Conservation (phyloP, 2,329 filamentous ascomycete genomes). For the Talaromyces sp. region DNA sequence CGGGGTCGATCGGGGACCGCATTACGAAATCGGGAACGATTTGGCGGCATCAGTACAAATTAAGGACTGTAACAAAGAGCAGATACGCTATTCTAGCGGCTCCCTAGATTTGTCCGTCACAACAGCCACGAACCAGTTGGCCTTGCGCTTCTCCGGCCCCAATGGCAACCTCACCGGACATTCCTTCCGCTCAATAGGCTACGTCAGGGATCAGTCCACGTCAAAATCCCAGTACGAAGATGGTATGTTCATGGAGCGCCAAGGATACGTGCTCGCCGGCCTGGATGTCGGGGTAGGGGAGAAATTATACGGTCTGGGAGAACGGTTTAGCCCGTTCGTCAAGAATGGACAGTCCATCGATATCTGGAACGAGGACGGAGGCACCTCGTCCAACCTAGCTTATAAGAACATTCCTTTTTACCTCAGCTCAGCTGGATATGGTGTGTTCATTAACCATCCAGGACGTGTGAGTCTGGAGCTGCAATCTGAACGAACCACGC, state of each 20-base stretch:
- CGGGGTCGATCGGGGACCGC: slow-evolving; percentile 29
- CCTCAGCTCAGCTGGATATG: slow-evolving; percentile 62
- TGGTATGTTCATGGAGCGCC: slow-evolving; percentile 32
- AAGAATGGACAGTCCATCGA: slow-evolving; percentile 68
- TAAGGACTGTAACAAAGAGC: slow-evolving; percentile 20
- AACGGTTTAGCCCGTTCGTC: slow-evolving; percentile 71
- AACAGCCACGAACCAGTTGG: slow-evolving; percentile 30
- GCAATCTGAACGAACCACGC: slow-evolving; percentile 65
- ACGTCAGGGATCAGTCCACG: slow-evolving; percentile 29
- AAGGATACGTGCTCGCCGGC: slow-evolving; percentile 36
- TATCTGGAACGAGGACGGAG: slow-evolving; percentile 56
- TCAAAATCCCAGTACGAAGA: slow-evolving; percentile 27
- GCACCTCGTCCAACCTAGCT: slow-evolving; percentile 34
- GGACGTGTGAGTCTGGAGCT: slow-evolving; percentile 68
- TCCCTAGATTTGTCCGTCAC: slow-evolving; percentile 28
- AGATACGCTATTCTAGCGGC: slow-evolving; percentile 28
- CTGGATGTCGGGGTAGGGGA: slow-evolving; percentile 49
- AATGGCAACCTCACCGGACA: slow-evolving; percentile 31
- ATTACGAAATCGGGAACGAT: slow-evolving; percentile 26
- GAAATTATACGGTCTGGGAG: slow-evolving; percentile 68
- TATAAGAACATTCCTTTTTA: slow-evolving; percentile 41
- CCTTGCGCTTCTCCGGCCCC: slow-evolving; percentile 22
- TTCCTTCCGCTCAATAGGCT: slow-evolving; percentile 35
- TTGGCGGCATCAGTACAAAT: slow-evolving; percentile 24
- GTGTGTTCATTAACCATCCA: slow-evolving; percentile 68